These are phyloP conservation scores for Pichia rugopelliculosa DNA, from an alignment of 805 yeast species.

Conservation along the genomic window DNA sequence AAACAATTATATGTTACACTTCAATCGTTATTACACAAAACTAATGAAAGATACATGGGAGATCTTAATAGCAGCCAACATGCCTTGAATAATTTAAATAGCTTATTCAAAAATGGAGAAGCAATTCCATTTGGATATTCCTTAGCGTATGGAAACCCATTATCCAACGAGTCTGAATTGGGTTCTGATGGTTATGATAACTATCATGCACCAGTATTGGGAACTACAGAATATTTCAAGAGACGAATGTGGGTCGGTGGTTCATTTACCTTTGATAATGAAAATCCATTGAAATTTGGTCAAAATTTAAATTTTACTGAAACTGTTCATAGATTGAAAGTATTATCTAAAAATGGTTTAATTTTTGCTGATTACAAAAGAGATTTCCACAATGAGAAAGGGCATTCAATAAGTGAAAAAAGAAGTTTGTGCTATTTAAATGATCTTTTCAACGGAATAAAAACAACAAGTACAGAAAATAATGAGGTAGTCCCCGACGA, in stretches of 20 bases:
- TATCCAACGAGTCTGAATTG: slow-evolving; percentile 36
- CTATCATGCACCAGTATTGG: slow-evolving; percentile 55
- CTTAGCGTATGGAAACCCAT: slow-evolving; percentile 60
- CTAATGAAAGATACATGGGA: slow-evolving; percentile 13
- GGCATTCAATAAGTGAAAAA: slow-evolving; percentile 37
- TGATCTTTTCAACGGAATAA: slow-evolving; percentile 19
- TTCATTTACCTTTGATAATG: slow-evolving; percentile 34
- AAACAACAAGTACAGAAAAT: background rate
- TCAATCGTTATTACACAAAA: slow-evolving; percentile 18
- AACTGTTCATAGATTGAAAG: slow-evolving; percentile 34
- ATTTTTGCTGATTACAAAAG: slow-evolving; percentile 52
- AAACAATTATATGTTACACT: slow-evolving; percentile 24
- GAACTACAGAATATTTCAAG: slow-evolving; percentile 29
- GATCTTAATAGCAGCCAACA: background rate
- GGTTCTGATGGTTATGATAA: slow-evolving; percentile 76
- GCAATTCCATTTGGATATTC: slow-evolving; percentile 50
- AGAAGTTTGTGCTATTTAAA: slow-evolving; percentile 60
- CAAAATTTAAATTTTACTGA: slow-evolving; percentile 46
- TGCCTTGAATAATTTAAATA: background rate
- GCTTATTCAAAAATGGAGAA: slow-evolving; percentile 15
- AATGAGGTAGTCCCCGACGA: slow-evolving; percentile 15
- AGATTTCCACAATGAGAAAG: slow-evolving; percentile 28
- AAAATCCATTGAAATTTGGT: slow-evolving; percentile 30
- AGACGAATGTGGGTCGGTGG: slow-evolving; percentile 84
- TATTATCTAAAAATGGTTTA: slow-evolving; percentile 27